These are phyloP conservation scores for Chaetomium tenue DNA, from an alignment of 495 filamentous ascomycete species.

Conservation along the genomic window DNA sequence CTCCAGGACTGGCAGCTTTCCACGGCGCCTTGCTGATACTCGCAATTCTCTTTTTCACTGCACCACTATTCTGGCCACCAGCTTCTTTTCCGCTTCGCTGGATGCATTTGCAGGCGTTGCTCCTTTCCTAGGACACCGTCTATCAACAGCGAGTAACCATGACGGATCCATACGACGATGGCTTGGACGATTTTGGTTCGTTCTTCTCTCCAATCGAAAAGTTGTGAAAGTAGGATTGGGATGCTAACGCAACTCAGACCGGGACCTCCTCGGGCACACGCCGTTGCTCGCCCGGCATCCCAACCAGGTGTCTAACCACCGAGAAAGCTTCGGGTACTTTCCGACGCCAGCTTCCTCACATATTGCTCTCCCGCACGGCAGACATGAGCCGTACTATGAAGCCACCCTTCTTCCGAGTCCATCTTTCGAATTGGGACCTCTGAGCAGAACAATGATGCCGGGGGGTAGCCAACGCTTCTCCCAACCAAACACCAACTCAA, in stretches of 20 bases:
- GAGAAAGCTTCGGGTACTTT: constrained; percentile 10
- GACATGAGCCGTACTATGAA: constrained; percentile 14
- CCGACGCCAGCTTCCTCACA: constrained; percentile 10
- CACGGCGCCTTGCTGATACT: background rate
- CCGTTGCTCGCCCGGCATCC: background rate
- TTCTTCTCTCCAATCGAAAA: background rate
- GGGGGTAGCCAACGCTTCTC: background rate
- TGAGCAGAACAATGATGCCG: background rate
- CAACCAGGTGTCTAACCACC: background rate
- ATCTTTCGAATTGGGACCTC: background rate
- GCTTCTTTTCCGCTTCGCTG: background rate
- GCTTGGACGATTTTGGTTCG: constrained; percentile 39
- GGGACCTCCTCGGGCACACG: constrained; percentile 22
- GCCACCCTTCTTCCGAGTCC: constrained; percentile 1
- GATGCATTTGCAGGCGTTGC: background rate
- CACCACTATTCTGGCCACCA: background rate
- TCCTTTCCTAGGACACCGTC: background rate
- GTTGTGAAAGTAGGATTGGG: background rate
- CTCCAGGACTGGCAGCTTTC: background rate
- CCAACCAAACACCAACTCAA: background rate
- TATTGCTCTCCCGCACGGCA: background rate
- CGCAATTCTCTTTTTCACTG: background rate
- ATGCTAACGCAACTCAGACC: constrained; percentile 20
- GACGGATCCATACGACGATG: constrained; percentile 16
- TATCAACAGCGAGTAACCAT: background rate